Conservation (phyloP, 1,284 basidiomycete genomes). For the Tilletia setariae region DNA sequence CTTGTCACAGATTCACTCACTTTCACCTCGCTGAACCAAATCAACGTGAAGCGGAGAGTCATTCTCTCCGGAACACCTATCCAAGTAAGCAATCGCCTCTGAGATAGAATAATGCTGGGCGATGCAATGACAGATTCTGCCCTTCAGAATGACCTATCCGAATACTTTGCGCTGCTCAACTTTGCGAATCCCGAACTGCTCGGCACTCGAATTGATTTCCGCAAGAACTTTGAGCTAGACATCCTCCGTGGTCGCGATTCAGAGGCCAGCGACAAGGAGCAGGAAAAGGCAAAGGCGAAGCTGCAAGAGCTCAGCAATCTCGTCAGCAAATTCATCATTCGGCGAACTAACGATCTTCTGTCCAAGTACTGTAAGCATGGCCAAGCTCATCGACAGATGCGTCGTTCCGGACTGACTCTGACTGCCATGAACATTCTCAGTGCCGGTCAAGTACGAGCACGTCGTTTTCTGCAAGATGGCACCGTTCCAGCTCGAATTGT, state of each 20-base stretch:
- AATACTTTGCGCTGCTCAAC: constrained; percentile 92
- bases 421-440: constrained; percentile 57
- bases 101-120: too few relatives aligned
- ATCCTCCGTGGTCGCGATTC: constrained; percentile 93
- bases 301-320: constrained; percentile 85
- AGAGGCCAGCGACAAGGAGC: constrained; percentile 77
- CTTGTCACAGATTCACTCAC: constrained; percentile 59
- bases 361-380: constrained; percentile 85
- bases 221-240: constrained; percentile 91
- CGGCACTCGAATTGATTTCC: constrained; percentile 85
- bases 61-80: constrained; percentile 96
- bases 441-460: constrained; percentile 98
- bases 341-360: constrained; percentile 91
- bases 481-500: constrained; percentile 81
- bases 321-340: constrained; percentile 94
- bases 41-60: constrained; percentile 89
- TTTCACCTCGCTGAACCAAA: constrained; percentile 76
- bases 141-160: constrained; percentile 83
- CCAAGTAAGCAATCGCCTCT: constrained; percentile 61
- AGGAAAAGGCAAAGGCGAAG: constrained; percentile 81
- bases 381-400: neutral
- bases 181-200: constrained; percentile 97
- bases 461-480: constrained; percentile 95
- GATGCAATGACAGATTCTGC: neutral
- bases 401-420: neutral